Evolutionary conservation across 2,329 filamentous ascomycete species (phyloP), one percentile per base, ranked within the genome.

Genomic region (Fonsecaea monophora): DNA sequence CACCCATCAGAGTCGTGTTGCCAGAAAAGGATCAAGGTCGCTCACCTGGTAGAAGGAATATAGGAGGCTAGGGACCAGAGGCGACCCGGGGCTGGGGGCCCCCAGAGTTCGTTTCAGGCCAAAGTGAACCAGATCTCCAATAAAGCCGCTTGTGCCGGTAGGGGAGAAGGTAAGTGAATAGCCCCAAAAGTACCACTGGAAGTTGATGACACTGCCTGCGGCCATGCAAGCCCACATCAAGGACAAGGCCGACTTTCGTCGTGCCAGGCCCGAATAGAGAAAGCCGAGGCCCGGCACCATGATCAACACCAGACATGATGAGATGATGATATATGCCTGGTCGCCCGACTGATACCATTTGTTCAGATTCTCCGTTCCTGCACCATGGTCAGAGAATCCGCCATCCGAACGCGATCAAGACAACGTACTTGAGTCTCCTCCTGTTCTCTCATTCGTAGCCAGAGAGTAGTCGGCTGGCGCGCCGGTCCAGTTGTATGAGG

Each of bases 171-270:
- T 94, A 68, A 99, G 85, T 13, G 94, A 97, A 80, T 97, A 99
- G 42, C 95, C 95, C 94, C 95, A 98, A 80, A 99, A 97, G 77
- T 97, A 98, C 95, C 95, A 99, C 82, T 99, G 95, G 83, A 99
- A 97, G 64, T 92, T 90, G 78, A 97, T 86, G 77, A 98, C 89
- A 56, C 92, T 94, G 77, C 91, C 91, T 55, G 93, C 95, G 78
- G 91, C 94, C 92, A 99, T 96, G 82, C 91, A 93, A 13, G 94
- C 93, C 92, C 94, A 98, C 76, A 99, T 95, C 84, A 98, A 90
- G 71, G 93, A 97, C 53, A 99, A 86, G 35, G 95, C 95, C 4
- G 95, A 98, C 84, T 99, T 99, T 84, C 95, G 89, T 72, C 95
- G 90, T n/a, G 95, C 94, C 72, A 98, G 90, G 73, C 95, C 95